A percentile compares a stretch with the other conserved stretches of the same genome.
phyloP scores from a whole-genome alignment of 2,329 filamentous ascomycete species.

The Spiromastix sp. region DNA sequence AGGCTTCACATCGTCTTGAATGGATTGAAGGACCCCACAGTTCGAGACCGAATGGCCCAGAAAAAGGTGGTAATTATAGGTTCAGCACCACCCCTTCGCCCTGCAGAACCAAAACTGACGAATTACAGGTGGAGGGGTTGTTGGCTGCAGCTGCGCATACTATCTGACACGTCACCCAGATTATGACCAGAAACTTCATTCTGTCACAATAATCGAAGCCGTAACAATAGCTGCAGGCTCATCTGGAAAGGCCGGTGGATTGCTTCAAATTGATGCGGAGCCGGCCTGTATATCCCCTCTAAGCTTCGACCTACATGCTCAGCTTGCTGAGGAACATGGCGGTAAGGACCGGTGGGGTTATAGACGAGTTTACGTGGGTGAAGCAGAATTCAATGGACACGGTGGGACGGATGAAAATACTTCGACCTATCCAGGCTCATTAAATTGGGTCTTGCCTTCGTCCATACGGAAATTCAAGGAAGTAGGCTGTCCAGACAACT shows the following conservation, averaged over 20 bases:
- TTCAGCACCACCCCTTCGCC: background rate
- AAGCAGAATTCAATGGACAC: background rate
- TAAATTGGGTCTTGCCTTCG: background rate
- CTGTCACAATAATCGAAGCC: background rate
- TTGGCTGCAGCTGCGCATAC: background rate
- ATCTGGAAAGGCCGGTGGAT: background rate
- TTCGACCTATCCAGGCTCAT: background rate
- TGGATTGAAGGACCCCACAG: no score
- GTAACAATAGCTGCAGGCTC: background rate
- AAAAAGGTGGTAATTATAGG: background rate
- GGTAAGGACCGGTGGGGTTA: background rate
- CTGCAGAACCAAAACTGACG: background rate
- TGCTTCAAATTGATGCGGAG: background rate
- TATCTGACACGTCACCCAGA: background rate
- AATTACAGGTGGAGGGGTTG: background rate
- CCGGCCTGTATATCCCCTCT: background rate
- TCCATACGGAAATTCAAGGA: background rate
- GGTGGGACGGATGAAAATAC: background rate
- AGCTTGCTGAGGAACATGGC: background rate
- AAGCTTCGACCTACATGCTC: background rate
- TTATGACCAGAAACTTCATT: background rate
- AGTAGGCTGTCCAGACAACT: background rate
- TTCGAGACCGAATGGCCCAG: no score
- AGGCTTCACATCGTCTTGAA: no score
- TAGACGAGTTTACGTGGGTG: background rate